Base-by-base conservation (phyloP, 1,284 basidiomycete species). In the Leucocoprinus gongylophorus region DNA sequence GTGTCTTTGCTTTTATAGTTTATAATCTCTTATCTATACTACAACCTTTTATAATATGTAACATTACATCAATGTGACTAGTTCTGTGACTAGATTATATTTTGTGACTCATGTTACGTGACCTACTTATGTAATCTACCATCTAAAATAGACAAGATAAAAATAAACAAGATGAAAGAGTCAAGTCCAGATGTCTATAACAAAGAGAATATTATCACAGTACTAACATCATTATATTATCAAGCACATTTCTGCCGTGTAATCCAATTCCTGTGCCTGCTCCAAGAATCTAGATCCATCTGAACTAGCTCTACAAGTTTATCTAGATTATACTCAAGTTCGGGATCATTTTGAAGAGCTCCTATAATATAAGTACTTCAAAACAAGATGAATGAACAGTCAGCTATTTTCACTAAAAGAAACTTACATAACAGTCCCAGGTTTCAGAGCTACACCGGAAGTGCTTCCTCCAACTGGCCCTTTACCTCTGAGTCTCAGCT, bases 351-450 rank as follows among this genome's bases (percentile, higher is more conserved):
- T 42, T 66, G 60, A 32, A 68, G 57, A 5, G 67, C 67, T 13
- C 56, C 56, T 29, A 68, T 49, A 12, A 68, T 57, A 48, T 68
- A 67, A 12, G 64, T 59, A 32, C 51, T 44, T 30, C 26, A 46
- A 43, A 32, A 9, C 5, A 32, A 46, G n/a, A 32, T 30, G 10
- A 26, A 38, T 9, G 10, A 26, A 46, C 42, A 33, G 9, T 35
- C 26, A 28, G 42, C n/a, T 23, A 41, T 5, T 5, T 9, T 20
- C 10, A 7, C 13, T 2, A 32, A 26, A 35, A 35, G 18, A 26
- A 18, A 67, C 77, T 55, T 54, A 83, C 81, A 84, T 81, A 20
- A 82, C 79, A 3, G 80, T 81, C 30, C 70, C 66, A 50, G 70
- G 67, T 51, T 76, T 75, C 46, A 84, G 66, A 44, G 39, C 39